These are phyloP conservation scores for Picocystis salinarum DNA, from an alignment of 139 green algal species.

Conservation along the genomic window DNA sequence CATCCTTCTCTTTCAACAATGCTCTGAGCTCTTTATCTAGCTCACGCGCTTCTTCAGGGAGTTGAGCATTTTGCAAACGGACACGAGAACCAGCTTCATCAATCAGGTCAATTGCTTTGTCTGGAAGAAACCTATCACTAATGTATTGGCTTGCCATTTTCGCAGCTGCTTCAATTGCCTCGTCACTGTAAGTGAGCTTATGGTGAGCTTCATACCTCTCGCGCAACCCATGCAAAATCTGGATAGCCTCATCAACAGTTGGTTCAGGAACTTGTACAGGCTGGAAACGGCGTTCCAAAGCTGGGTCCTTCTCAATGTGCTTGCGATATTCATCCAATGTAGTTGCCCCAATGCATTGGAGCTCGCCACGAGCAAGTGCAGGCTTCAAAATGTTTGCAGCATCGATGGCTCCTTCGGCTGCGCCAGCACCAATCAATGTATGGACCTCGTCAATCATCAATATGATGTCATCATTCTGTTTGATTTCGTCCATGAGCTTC, in stretches of 20 bases:
- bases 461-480: constrained; percentile 94
- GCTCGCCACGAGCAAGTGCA: constrained; percentile 87
- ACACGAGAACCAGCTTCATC: constrained; percentile 94
- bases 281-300: constrained; percentile 68
- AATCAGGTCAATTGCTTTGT: constrained; percentile 95
- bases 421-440: constrained; percentile 94
- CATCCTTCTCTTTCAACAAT: constrained; percentile 98
- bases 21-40: constrained; percentile 49
- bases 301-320: constrained; percentile 99
- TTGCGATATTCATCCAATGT: constrained; percentile 99
- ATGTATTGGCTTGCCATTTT: constrained; percentile 92
- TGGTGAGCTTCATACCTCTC: constrained; percentile 96
- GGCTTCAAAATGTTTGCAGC: constrained; percentile 99
- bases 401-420: constrained; percentile 95
- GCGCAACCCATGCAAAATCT: constrained; percentile 79
- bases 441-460: constrained; percentile 84
- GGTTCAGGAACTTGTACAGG: constrained; percentile 81
- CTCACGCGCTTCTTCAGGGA: constrained; percentile 90
- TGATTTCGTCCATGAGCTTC: constrained; percentile 99
- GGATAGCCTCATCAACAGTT: constrained; percentile 86
- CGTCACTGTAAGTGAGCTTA: constrained; percentile 96
- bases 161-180: constrained; percentile 74
- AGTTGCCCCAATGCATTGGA: constrained; percentile 98
- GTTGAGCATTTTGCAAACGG: constrained; percentile 79
- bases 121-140: constrained; percentile 51